Evolutionary conservation across 2,329 filamentous ascomycete species (phyloP), one percentile per base, ranked within the genome.

Genomic region (Neocatenulostroma microsporum): DNA sequence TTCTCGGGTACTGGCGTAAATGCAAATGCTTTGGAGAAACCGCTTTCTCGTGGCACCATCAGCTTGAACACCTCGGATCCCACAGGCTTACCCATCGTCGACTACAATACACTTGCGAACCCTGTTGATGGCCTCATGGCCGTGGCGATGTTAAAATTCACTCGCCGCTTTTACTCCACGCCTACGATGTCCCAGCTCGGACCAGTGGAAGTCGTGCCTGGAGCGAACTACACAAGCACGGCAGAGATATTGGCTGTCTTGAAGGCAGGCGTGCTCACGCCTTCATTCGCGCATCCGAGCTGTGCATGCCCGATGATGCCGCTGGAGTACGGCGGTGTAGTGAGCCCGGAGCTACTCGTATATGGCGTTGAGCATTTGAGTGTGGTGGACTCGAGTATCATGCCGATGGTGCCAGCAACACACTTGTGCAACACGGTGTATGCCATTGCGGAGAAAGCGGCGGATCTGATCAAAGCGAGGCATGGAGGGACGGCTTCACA

Each of bases 391-490:
- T 51, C 50, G 5, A 48, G 46, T 36, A 45, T 57, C 13, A 45
- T 55, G 33, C 51, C 51, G 3, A 39, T 52, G 28, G 46, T 51
- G 25, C 32, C 50, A 23, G 40, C 39, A 13, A 48, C 47, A 12
- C 51, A 50, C 41, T 28, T 47, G 28, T 51, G 46, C 19, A 52
- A 47, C 13, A 44, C 41, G 18, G 46, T 59, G 2, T 56, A 53
- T 37, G 51, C 46, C 3, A 34, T 58, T 32, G 53, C 49, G 46
- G 64, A 58, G 46, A 67, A 67, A 61, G 66, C 62, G 47, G 37
- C 53, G 4, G 48, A 45, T 31, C 40, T 51, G 13, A 49, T 56
- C 19, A 47, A 42, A 26, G 39, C 31, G 12, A 25, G 19, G 21
- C 31, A 34, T 14, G 21, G 30, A 7, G 11, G 18, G 11, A 19